Percentiles rank a stretch among this genome's conserved stretches.
These are phyloP conservation scores for Salvia miltiorrhiza DNA, from an alignment of 257 asterid species.

Conservation along the genomic window DNA sequence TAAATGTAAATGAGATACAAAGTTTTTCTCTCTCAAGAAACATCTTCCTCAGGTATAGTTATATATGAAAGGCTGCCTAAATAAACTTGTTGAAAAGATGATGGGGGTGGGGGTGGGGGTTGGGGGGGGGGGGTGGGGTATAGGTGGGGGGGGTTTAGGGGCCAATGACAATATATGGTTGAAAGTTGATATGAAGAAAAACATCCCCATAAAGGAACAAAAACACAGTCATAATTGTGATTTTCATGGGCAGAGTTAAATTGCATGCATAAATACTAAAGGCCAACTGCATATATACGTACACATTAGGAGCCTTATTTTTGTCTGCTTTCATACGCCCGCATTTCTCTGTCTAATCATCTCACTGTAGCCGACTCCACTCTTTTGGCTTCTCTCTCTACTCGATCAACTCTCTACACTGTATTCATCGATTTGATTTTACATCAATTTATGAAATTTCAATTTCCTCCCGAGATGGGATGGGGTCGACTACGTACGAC, in stretches of 20 bases:
- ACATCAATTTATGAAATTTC: not conserved
- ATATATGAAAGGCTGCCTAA: slow-evolving; percentile 18
- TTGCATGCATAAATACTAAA: slow-evolving; percentile 48
- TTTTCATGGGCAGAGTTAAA: slow-evolving; percentile 14
- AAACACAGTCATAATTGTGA: slow-evolving; percentile 27
- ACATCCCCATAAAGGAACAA: slow-evolving; percentile 48
- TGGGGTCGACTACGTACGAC: no score
- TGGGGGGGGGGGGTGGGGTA: not conserved
- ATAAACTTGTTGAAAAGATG: slow-evolving; percentile 12
- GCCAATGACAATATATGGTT: slow-evolving; percentile 28
- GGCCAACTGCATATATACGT: slow-evolving; percentile 33
- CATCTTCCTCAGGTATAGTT: slow-evolving; percentile 32
- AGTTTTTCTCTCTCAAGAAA: slow-evolving; percentile 14
- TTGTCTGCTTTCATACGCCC: slow-evolving; percentile 40
- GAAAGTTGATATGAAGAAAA: slow-evolving; percentile 27
- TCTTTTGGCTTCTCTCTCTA: not conserved
- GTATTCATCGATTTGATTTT: not conserved
- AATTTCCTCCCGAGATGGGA: not conserved
- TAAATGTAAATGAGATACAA: not conserved
- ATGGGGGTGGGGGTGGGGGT: not conserved
- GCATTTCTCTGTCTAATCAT: slow-evolving; percentile 31
- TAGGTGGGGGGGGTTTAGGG: not conserved
- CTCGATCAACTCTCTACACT: not conserved
- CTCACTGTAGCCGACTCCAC: slow-evolving; percentile 19
- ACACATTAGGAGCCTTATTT: slow-evolving; percentile 29